These are phyloP conservation scores for Bipolaris gigantea DNA, from an alignment of 2,329 filamentous ascomycete genomes.

Conservation along the genomic window DNA sequence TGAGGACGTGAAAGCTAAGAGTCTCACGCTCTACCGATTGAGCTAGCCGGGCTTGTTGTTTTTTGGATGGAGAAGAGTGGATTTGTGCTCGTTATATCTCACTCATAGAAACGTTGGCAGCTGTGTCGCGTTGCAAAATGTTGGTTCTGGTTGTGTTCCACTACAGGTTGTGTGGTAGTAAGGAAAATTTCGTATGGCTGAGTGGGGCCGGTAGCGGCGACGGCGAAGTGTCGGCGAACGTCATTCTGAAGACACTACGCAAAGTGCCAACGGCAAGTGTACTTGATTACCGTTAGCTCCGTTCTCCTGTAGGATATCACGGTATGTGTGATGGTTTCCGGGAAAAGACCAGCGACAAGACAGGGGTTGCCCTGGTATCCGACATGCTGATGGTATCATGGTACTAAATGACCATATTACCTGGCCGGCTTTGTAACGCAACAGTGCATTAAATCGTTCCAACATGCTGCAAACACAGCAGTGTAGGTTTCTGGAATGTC, in stretches of 20 bases:
- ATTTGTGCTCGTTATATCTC: background rate
- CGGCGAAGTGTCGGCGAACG: conserved; percentile 7
- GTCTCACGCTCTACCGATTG: conserved; percentile 49
- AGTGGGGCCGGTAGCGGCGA: conserved; percentile 9
- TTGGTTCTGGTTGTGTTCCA: background rate
- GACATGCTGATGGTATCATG: background rate
- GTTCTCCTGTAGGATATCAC: background rate
- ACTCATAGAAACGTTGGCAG: rapidly evolving
- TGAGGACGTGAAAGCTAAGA: conserved; percentile 34
- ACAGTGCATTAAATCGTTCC: background rate
- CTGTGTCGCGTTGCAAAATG: background rate
- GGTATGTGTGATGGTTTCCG: background rate
- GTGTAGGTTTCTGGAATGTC: too few relatives aligned
- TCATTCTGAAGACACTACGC: background rate
- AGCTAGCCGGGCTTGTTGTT: conserved; percentile 16
- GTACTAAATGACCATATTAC: background rate
- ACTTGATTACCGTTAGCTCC: background rate
- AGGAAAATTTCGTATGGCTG: conserved; percentile 4
- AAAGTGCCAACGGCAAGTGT: background rate
- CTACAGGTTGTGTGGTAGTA: background rate
- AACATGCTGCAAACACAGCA: too few relatives aligned
- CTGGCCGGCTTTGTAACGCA: background rate
- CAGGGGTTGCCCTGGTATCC: background rate
- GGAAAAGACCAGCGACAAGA: background rate
- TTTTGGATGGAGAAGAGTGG: background rate